Base-by-base conservation (phyloP, 306 rosid genomes). In the Hippophae rhamnoides region DNA sequence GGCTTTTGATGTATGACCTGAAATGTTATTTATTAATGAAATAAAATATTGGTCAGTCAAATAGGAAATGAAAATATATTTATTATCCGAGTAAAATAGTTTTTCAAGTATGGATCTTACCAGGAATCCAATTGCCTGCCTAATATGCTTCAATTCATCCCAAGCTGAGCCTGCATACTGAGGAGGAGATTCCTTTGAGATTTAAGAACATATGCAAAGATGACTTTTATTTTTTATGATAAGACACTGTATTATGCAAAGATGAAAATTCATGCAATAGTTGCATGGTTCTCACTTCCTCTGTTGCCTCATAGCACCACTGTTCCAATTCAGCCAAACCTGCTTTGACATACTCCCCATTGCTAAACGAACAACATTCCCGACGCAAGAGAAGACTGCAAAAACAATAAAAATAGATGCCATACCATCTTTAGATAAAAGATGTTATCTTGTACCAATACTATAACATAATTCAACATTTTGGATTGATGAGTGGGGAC, bases 1-100 rank as follows among this genome's bases (percentile, higher is more conserved):
- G 99, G 99, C 71, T 93, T 93, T 79, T 89, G 99, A 78, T 93
- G 99, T 75, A 93, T 93, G 69, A 93, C 99, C 99, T 93, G 84
- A 73, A 52, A 65, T 51, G 58, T 62, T 41, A 38, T 6, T 41
- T 63, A 63, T 52, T 18, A 51, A 54, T 1, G 40, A 26, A 42
- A 41, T 27, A 10, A 48, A 69, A 64, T 31, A 64, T 55, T 23
- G 54, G 73, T 74, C 41, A 57, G 56, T 55, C 9, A n/a, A 42
- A 56, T 63, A 42, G 14, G 45, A 42, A 50, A 59, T 9, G 13
- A 51, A 9, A 46, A 43, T n/a, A 10, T 23, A 42, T 68, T 41
- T 31, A 31, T 31, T 31, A 31, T 42, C 56, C 5, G 8, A 45
- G 25, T 54, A 54, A 42, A 14, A 41, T 58, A 51, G 62, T 47